Evolutionary conservation across 148 eudicot genomes (phyloP).

Genomic region (Cornus controversa): DNA sequence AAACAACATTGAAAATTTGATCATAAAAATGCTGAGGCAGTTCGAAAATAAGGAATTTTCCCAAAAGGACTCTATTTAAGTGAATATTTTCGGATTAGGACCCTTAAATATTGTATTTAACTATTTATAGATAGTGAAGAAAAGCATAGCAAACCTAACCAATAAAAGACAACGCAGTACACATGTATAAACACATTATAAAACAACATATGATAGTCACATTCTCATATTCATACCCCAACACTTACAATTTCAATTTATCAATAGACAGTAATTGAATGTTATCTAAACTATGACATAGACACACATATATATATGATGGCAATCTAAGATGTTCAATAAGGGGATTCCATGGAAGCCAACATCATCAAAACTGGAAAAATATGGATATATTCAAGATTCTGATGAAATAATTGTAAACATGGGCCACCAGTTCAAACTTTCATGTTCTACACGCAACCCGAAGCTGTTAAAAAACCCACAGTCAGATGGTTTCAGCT

Average conservation of each 20-base stretch:
- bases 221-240: neutral
- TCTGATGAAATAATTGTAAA: too few species aligned
- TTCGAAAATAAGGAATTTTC: too few species aligned
- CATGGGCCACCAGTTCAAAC: too few species aligned
- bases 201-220: neutral
- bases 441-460: neutral
- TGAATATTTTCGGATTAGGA: neutral
- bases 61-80: neutral
- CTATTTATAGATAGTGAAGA: neutral
- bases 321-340: too few species aligned
- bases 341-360: too few species aligned
- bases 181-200: neutral
- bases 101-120: too few species aligned
- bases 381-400: too few species aligned
- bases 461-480: neutral
- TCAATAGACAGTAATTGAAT: neutral
- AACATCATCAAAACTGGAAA: too few species aligned
- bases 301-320: too few species aligned
- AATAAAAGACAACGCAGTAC: too few species aligned
- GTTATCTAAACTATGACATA: neutral
- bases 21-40: neutral
- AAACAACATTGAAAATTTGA: neutral
- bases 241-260: neutral
- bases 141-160: neutral
- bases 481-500: too few species aligned